Conservation (phyloP, 2,329 filamentous ascomycete genomes). For the Aspergillus japonicus region DNA sequence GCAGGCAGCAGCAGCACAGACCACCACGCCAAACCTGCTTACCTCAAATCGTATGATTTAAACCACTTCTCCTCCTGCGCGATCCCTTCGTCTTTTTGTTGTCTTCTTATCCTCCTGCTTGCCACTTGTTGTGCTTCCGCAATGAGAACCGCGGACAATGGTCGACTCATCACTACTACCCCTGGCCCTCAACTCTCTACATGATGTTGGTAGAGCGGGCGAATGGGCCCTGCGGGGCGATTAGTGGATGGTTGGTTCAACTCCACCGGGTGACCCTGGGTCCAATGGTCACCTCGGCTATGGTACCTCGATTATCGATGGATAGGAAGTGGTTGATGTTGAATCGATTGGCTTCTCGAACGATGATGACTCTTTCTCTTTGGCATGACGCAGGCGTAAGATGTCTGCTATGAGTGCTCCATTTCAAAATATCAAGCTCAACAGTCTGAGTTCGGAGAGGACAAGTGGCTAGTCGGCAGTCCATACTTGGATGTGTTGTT, state of each 20-base stretch:
- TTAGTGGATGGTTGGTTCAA: not conserved
- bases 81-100: not conserved
- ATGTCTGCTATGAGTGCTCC: constrained; percentile 23
- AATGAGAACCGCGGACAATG: not conserved
- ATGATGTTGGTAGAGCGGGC: not conserved
- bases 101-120: not conserved
- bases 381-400: constrained; percentile 23
- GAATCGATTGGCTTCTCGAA: constrained; percentile 8
- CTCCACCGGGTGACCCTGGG: not conserved
- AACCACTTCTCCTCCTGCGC: not conserved
- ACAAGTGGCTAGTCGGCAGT: not conserved
- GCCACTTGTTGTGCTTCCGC: not conserved
- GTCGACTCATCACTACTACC: not conserved
- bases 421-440: constrained; percentile 31
- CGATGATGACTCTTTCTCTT: constrained; percentile 29
- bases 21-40: not conserved
- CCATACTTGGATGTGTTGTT: not conserved
- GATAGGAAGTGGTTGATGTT: not conserved
- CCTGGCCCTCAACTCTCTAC: not conserved
- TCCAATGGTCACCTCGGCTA: not conserved
- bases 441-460: constrained; percentile 32
- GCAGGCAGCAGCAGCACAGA: not conserved
- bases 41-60: not conserved
- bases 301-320: not conserved
- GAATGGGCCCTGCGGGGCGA: not conserved